A percentile compares a stretch with the other conserved stretches of the same genome.
phyloP scores from a whole-genome alignment of 257 asterid species.

The Petunia axillaris region DNA sequence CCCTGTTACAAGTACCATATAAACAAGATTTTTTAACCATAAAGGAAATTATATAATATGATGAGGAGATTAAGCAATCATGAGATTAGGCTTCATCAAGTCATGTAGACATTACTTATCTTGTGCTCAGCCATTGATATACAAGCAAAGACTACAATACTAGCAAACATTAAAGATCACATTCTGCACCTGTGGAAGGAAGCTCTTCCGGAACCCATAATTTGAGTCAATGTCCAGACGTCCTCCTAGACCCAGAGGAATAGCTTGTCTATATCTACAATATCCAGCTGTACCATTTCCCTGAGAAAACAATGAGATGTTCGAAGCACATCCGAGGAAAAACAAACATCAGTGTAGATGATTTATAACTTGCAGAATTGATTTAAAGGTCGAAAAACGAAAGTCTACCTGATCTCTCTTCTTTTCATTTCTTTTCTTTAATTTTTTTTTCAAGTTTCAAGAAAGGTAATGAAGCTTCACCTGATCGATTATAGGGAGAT shows the following conservation, averaged over 20 bases:
- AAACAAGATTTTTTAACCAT: not conserved
- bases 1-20: slow-evolving; percentile 51
- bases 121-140: slow-evolving; percentile 14
- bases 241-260: slow-evolving; percentile 77
- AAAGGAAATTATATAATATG: not conserved
- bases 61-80: not conserved
- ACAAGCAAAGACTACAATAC: not conserved
- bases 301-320: slow-evolving; percentile 35
- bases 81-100: not conserved
- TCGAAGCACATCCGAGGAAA: not conserved
- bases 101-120: not conserved
- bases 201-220: slow-evolving; percentile 67
- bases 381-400: not conserved
- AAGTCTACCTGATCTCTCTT: not conserved
- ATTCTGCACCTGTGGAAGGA: slow-evolving; percentile 72
- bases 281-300: slow-evolving; percentile 73
- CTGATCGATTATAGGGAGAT: slow-evolving; percentile 87
- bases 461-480: slow-evolving; percentile 31
- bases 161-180: not conserved
- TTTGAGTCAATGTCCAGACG: slow-evolving; percentile 68
- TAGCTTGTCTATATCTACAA: slow-evolving; percentile 84
- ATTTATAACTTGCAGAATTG: not conserved
- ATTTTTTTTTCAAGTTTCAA: too few relatives aligned
- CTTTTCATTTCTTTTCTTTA: too few relatives aligned
- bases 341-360: not conserved